Evolutionary conservation across 164 flowering plant species (phyloP).

Genomic region (Brasenia schreberi): DNA sequence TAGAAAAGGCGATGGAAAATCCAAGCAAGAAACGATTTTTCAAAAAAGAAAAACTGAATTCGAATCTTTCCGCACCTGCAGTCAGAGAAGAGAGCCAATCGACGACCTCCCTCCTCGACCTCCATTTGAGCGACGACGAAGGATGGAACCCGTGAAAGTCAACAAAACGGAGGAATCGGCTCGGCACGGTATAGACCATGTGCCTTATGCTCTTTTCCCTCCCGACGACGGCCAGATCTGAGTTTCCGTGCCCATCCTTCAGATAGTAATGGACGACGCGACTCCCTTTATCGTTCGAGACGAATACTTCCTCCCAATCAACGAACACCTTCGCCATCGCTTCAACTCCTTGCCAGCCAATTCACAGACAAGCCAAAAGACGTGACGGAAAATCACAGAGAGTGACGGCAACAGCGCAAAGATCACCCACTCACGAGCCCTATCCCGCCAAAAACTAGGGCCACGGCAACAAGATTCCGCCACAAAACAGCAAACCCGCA

Average conservation of each 20-base stretch:
- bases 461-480: no score
- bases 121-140: conserved; percentile 19
- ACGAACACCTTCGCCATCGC: conserved; percentile 16
- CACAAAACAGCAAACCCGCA: no score
- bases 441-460: no score
- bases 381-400: background rate
- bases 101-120: conserved; percentile 49
- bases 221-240: conserved; percentile 71
- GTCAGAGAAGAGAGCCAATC: conserved; percentile 57
- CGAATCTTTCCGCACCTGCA: conserved; percentile 24
- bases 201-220: conserved; percentile 52
- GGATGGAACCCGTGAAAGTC: background rate
- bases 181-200: conserved; percentile 27
- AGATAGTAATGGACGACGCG: conserved; percentile 54
- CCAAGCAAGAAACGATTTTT: background rate
- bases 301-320: conserved; percentile 57
- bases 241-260: conserved; percentile 30
- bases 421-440: background rate
- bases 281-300: conserved; percentile 42
- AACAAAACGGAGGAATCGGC: background rate
- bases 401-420: background rate
- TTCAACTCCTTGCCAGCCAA: background rate
- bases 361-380: background rate
- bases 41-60: background rate
- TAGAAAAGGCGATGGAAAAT: no score